phyloP scores from a whole-genome alignment of 169 alveolate species.

The Cyclospora cayetanensis region DNA sequence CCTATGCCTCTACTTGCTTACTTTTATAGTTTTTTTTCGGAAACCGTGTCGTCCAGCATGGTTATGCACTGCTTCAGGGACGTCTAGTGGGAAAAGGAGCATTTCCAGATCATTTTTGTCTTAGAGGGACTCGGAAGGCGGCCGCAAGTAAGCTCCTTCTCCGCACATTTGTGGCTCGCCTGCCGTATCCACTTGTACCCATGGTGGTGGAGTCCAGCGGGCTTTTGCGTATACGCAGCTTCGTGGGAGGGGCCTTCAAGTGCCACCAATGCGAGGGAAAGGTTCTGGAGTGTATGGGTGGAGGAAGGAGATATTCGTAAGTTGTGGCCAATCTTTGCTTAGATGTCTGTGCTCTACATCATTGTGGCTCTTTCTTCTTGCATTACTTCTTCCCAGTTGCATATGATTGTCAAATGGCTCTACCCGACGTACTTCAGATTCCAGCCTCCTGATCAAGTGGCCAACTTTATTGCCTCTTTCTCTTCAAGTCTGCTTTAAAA shows the following conservation, averaged over 20 bases:
- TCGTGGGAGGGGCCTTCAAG: conserved; percentile 23
- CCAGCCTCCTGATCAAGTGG: too few relatives aligned
- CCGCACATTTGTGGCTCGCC: background rate
- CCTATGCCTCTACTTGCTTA: background rate
- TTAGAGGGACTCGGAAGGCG: background rate
- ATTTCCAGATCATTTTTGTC: conserved; percentile 36
- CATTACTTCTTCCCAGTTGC: too few relatives aligned
- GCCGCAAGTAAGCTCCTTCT: background rate
- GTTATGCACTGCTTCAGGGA: conserved; percentile 8
- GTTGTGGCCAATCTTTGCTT: background rate
- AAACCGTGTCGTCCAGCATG: too few relatives aligned
- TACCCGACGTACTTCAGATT: too few relatives aligned
- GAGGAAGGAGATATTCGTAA: conserved; percentile 23
- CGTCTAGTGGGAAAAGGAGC: conserved; percentile 60
- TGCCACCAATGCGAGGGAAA: background rate
- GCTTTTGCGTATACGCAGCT: background rate
- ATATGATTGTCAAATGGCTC: too few relatives aligned
- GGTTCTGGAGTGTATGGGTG: conserved; percentile 59
- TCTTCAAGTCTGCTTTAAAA: too few relatives aligned
- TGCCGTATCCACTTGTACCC: background rate
- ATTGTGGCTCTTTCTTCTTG: too few relatives aligned
- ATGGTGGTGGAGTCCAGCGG: background rate
- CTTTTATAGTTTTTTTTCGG: too few relatives aligned
- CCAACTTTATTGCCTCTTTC: too few relatives aligned
- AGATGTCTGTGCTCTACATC: too few relatives aligned